phyloP scores from a whole-genome alignment of 345 rosid species.

The Microthlaspi erraticum region DNA sequence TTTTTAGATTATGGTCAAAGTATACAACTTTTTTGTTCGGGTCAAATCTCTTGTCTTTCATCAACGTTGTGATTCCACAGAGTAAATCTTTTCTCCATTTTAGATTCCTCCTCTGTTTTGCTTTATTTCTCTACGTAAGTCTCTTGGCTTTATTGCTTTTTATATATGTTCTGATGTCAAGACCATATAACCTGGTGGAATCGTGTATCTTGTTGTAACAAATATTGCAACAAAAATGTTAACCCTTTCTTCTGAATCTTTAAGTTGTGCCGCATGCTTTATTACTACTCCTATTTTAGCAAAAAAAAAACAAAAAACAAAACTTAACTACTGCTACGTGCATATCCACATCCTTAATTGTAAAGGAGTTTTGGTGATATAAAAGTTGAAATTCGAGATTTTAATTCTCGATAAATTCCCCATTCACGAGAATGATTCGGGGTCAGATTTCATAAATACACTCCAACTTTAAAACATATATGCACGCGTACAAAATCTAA shows the following conservation, averaged over 20 bases:
- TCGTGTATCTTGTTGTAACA: conserved; percentile 46
- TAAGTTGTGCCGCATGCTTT: too few species aligned
- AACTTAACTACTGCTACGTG: neutral
- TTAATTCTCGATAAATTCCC: conserved; percentile 16
- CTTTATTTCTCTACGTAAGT: conserved; percentile 42
- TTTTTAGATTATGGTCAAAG: neutral
- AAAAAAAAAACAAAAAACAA: too few species aligned
- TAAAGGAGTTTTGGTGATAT: too few species aligned
- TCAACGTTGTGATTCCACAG: neutral
- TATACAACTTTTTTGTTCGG: neutral
- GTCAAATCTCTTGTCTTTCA: conserved; percentile 3
- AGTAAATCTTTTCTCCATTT: conserved; percentile 3
- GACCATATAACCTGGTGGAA: conserved; percentile 53
- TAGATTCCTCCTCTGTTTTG: neutral
- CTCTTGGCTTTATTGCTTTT: neutral
- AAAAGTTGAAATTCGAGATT: conserved; percentile 31
- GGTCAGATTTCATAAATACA: neutral
- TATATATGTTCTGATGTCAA: conserved; percentile 3
- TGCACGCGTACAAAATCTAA: conserved; percentile 10
- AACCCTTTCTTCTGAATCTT: neutral
- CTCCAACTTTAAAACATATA: conserved; percentile 12
- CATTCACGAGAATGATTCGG: conserved; percentile 21
- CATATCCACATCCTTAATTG: conserved; percentile 49
- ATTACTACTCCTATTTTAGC: too few species aligned
- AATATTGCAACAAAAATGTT: neutral